Percentiles rank a stretch among this genome's conserved stretches.
These are phyloP conservation scores for Massarina eburnea DNA, from an alignment of 2,329 filamentous ascomycete species.

Conservation along the genomic window DNA sequence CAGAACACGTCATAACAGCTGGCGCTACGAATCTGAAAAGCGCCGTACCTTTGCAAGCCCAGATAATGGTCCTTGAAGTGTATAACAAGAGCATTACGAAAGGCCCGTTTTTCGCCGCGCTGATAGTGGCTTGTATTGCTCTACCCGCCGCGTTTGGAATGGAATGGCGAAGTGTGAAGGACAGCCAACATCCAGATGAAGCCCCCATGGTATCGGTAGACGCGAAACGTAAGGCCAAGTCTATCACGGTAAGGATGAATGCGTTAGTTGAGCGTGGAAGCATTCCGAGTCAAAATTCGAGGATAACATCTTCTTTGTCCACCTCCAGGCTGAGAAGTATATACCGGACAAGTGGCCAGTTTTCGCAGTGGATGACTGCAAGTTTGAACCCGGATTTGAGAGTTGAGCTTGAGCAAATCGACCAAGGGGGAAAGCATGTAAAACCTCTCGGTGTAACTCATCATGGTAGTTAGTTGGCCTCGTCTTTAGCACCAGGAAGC, in stretches of 20 bases:
- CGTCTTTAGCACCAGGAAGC: too few relatives aligned
- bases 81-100: constrained; percentile 34
- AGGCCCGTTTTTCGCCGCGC: constrained; percentile 59
- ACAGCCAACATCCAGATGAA: constrained; percentile 18
- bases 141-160: constrained; percentile 58
- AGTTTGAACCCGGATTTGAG: constrained; percentile 30
- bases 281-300: neutral
- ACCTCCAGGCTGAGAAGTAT: constrained; percentile 10
- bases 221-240: constrained; percentile 3
- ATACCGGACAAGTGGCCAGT: constrained; percentile 24
- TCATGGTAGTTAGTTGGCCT: too few relatives aligned
- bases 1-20: constrained; percentile 42
- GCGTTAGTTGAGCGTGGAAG: constrained; percentile 4
- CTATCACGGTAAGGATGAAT: neutral
- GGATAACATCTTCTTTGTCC: neutral
- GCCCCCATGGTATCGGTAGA: constrained; percentile 3
- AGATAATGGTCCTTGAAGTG: constrained; percentile 20
- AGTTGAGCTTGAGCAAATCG: constrained; percentile 9
- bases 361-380: constrained; percentile 25
- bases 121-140: constrained; percentile 57
- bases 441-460: too few relatives aligned
- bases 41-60: constrained; percentile 16
- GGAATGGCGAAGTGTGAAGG: constrained; percentile 69
- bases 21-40: constrained; percentile 61
- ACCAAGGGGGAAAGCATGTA: neutral